phyloP scores from a whole-genome alignment of 495 filamentous ascomycete genomes.

The Neurospora sp. region DNA sequence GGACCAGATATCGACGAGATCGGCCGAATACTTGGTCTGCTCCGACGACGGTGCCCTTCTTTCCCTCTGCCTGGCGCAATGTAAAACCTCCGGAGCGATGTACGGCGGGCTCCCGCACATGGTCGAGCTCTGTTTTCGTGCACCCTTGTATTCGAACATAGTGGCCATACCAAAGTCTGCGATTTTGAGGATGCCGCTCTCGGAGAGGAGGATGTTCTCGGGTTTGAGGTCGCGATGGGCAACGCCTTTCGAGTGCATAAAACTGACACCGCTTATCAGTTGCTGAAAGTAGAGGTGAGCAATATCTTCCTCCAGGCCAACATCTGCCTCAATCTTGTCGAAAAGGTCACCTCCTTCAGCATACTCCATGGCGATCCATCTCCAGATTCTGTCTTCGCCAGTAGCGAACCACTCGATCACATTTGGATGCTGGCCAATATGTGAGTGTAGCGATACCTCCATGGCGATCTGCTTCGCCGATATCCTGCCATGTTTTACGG shows the following conservation, averaged over 20 bases:
- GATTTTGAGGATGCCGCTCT: conserved; percentile 80
- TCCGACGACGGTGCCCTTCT: conserved; percentile 33
- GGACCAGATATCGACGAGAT: conserved; percentile 92
- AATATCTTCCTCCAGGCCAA: conserved; percentile 82
- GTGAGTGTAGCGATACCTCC: conserved; percentile 79
- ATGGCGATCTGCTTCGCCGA: conserved; percentile 77
- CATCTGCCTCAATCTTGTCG: conserved; percentile 98
- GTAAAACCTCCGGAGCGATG: conserved; percentile 87
- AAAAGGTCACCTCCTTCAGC: conserved; percentile 95
- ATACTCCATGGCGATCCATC: conserved; percentile 97
- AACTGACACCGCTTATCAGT: conserved; percentile 79
- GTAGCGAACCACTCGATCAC: conserved; percentile 84
- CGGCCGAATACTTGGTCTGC: conserved; percentile 62
- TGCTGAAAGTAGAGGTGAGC: conserved; percentile 95
- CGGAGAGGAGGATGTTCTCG: conserved; percentile 78
- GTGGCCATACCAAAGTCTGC: conserved; percentile 95
- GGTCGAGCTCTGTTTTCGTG: conserved; percentile 66
- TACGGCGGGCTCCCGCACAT: conserved; percentile 97
- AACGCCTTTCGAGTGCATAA: conserved; percentile 87
- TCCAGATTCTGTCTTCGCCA: conserved; percentile 83
- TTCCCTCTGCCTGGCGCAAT: conserved; percentile 28
- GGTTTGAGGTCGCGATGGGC: conserved; percentile 87
- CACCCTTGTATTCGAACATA: conserved; percentile 81
- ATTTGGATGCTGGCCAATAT: conserved; percentile 81
- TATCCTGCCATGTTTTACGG: conserved; percentile 77